Evolutionary conservation across 2,329 filamentous ascomycete genomes (phyloP), one percentile per base, ranked within the genome.

Genomic region (Exophiala alcalophila): DNA sequence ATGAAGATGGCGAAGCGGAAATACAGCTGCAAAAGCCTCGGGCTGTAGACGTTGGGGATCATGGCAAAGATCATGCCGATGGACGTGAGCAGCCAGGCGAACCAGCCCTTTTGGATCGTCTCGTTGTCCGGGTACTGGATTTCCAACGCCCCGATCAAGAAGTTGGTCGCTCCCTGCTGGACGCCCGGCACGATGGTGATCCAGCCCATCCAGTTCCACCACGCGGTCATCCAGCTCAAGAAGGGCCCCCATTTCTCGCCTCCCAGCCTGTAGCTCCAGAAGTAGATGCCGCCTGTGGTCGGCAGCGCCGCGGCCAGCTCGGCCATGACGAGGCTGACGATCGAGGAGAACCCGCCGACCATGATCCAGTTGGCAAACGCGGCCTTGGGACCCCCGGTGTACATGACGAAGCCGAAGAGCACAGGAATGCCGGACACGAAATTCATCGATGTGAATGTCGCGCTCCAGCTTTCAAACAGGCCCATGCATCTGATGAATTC

Each of bases 321-420:
- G 8, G 65, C 62, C 58, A 67, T 61, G 9, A 58, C 58, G 1
- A 67, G 50, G n/a, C 57, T 61, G 10, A 66, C 64, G 33, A 63
- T 52, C 29, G 58, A 58, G 2, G 61, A 60, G 3, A 67, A 42
- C 5, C 61, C 63, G 19, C 63, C 64, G 19, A 66, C 57, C 60
- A 65, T 64, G 2, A 60, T 64, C 64, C 63, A 67, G 35, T 66
- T 67, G 6, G 59, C 55, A 42, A 68, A 66, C 2, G 65, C 64
- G 20, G 64, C 56, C 34, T 60, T 54, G 1, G 65, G 63, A 3
- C 65, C 64, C 1, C 65, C 65, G 3, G 61, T 65, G 34, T 65
- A 64, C 64, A 67, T 66, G 12, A 62, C 56, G 41, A 52, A 67
- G 7, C 63, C 62, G 26, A 68, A 67, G 0, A 67, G 53, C 3